A percentile compares a stretch with the other conserved stretches of the same genome.
Conservation (phyloP, 2,329 filamentous ascomycete species). For the Aspergillus candidus region DNA sequence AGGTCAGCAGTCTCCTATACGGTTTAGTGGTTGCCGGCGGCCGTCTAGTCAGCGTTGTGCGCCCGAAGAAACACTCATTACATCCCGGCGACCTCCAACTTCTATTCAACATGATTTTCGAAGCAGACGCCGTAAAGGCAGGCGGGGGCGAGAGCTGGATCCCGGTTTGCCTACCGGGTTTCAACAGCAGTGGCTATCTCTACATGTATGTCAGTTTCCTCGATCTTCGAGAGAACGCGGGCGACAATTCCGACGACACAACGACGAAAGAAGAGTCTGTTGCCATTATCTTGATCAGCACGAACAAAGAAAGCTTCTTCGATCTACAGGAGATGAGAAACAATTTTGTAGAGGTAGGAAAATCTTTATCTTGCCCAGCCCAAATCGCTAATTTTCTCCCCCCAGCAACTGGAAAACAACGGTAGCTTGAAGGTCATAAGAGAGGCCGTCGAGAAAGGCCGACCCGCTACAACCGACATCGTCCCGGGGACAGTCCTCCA, state of each 20-base stretch:
- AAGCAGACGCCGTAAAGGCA: slow-evolving; percentile 83
- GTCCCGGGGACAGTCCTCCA: slow-evolving; percentile 72
- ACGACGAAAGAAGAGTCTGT: slow-evolving; percentile 60
- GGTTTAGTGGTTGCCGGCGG: slow-evolving; percentile 90
- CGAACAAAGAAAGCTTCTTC: slow-evolving; percentile 91
- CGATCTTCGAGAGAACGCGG: slow-evolving; percentile 51
- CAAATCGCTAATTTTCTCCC: slow-evolving; percentile 20
- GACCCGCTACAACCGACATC: slow-evolving; percentile 67
- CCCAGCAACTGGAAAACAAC: slow-evolving; percentile 65
- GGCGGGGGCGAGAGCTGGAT: slow-evolving; percentile 98
- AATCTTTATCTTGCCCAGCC: neutral
- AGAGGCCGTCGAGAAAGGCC: slow-evolving; percentile 62
- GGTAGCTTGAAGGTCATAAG: slow-evolving; percentile 70
- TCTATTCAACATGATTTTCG: slow-evolving; percentile 99
- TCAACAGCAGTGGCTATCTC: slow-evolving; percentile 92
- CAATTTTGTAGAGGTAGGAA: slow-evolving; percentile 50
- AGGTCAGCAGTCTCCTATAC: slow-evolving; percentile 75
- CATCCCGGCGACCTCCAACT: slow-evolving; percentile 93
- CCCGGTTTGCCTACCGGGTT: slow-evolving; percentile 87
- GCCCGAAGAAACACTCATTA: slow-evolving; percentile 88
- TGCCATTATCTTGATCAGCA: slow-evolving; percentile 87
- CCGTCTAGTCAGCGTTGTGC: slow-evolving; percentile 85
- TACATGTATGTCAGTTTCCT: slow-evolving; percentile 99
- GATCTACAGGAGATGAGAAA: slow-evolving; percentile 69
- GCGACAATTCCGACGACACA: slow-evolving; percentile 37